Evolutionary conservation across 2,329 filamentous ascomycete genomes (phyloP).

Genomic region (Fusarium camptoceras): DNA sequence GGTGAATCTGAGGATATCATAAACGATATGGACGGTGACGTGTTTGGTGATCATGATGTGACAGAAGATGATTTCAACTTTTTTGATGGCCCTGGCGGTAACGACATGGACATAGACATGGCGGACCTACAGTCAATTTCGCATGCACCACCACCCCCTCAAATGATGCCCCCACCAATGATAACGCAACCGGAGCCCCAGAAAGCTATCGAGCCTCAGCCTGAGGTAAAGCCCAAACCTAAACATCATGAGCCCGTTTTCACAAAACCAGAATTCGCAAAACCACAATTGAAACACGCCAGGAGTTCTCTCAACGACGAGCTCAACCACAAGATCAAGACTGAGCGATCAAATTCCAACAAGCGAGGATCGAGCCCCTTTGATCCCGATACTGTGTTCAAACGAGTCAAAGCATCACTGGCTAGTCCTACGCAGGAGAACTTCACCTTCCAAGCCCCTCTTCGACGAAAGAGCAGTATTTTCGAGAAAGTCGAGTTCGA

Average conservation of each 20-base stretch:
- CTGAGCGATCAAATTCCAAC: conserved; percentile 48
- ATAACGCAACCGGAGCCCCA: conserved; percentile 29
- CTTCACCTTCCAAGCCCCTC: conserved; percentile 39
- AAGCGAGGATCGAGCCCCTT: conserved; percentile 70
- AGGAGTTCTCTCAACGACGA: conserved; percentile 64
- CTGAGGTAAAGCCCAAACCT: conserved; percentile 28
- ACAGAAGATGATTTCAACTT: conserved; percentile 88
- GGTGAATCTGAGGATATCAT: conserved; percentile 71
- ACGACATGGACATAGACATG: conserved; percentile 53
- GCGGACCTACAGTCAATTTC: conserved; percentile 35
- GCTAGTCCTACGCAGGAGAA: conserved; percentile 33
- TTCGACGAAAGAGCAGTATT: conserved; percentile 57
- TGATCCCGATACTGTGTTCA: conserved; percentile 68
- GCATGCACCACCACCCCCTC: conserved; percentile 22
- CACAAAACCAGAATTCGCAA: conserved; percentile 70
- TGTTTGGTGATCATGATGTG: conserved; percentile 79
- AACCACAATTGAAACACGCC: conserved; percentile 69
- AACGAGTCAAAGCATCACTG: conserved; percentile 65
- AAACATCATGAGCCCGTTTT: conserved; percentile 57
- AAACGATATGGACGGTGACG: conserved; percentile 74
- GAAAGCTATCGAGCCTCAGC: conserved; percentile 23
- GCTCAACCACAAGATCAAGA: conserved; percentile 47
- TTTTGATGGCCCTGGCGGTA: conserved; percentile 70
- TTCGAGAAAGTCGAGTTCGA: conserved; percentile 69
- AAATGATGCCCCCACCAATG: conserved; percentile 7